These are phyloP conservation scores for Phaffia australis DNA, from an alignment of 768 basidiomycete genomes.

Conservation along the genomic window DNA sequence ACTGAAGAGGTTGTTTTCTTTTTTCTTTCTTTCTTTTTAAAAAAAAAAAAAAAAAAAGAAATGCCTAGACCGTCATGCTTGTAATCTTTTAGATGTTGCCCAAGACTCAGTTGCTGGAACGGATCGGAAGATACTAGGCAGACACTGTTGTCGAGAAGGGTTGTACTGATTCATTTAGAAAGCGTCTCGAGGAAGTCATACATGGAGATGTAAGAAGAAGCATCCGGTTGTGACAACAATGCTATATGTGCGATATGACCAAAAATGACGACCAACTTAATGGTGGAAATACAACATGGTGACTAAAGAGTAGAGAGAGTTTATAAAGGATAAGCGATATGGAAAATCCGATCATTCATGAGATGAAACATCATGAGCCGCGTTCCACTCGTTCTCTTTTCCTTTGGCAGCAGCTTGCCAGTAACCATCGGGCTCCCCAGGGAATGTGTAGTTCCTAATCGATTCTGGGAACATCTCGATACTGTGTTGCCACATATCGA, in stretches of 20 bases:
- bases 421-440: slow-evolving; percentile 50
- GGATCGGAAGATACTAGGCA: background rate
- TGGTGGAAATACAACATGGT: background rate
- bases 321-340: background rate
- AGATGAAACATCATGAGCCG: slow-evolving; percentile 9
- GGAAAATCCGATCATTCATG: background rate
- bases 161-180: slow-evolving; percentile 3
- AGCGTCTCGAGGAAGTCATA: background rate
- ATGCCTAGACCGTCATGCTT: background rate
- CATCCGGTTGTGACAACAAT: too few relatives aligned
- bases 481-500: too few relatives aligned
- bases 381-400: slow-evolving; percentile 26
- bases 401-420: slow-evolving; percentile 45
- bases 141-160: too few relatives aligned
- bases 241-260: background rate
- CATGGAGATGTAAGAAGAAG: slow-evolving; percentile 1
- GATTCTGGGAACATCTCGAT: slow-evolving; percentile 79
- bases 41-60: background rate
- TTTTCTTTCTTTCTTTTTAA: background rate
- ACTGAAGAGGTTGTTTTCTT: background rate
- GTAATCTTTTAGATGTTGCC: background rate
- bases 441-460: slow-evolving; percentile 76
- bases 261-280: background rate
- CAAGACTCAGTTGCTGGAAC: background rate
- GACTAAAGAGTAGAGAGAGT: background rate